Percentiles rank a stretch among this genome's conserved stretches.
These are phyloP conservation scores for Protea cynaroides DNA, from an alignment of 164 flowering plant species.

Conservation along the genomic window DNA sequence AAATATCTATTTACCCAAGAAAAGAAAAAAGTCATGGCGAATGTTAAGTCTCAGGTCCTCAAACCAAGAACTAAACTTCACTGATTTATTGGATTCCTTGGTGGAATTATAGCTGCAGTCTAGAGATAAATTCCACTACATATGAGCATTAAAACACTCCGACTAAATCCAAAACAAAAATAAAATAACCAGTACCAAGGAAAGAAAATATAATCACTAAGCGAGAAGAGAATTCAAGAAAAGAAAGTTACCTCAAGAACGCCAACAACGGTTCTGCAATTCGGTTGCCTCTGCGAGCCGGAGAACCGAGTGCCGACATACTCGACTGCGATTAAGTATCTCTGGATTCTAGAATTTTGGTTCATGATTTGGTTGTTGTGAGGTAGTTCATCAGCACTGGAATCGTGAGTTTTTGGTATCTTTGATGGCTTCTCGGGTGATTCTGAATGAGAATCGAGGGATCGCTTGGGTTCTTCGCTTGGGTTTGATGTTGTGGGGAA, in stretches of 20 bases:
- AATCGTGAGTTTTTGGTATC: constrained; percentile 22
- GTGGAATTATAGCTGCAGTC: too few species aligned
- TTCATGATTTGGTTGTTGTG: constrained; percentile 24
- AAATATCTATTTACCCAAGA: too few species aligned
- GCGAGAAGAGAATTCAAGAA: not conserved
- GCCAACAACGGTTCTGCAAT: constrained; percentile 76
- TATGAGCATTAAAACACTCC: too few species aligned
- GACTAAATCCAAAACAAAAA: too few species aligned
- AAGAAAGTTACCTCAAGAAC: constrained; percentile 55
- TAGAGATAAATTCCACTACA: too few species aligned
- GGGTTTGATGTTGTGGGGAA: too few species aligned
- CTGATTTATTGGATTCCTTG: too few species aligned
- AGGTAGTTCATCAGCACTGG: constrained; percentile 11
- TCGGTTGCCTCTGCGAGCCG: constrained; percentile 81
- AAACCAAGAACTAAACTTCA: too few species aligned
- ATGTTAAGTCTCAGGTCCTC: too few species aligned
- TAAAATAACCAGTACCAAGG: not conserved
- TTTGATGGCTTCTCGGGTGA: constrained; percentile 34
- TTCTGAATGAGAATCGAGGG: constrained; percentile 12
- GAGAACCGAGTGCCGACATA: constrained; percentile 84
- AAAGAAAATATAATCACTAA: not conserved
- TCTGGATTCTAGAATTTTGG: constrained; percentile 53
- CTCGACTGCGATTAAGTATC: constrained; percentile 84
- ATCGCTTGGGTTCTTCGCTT: constrained; percentile 14
- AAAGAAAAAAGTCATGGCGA: too few species aligned